phyloP scores from a whole-genome alignment of 192 early-diverging fungal species.

The Coemansia sp. region DNA sequence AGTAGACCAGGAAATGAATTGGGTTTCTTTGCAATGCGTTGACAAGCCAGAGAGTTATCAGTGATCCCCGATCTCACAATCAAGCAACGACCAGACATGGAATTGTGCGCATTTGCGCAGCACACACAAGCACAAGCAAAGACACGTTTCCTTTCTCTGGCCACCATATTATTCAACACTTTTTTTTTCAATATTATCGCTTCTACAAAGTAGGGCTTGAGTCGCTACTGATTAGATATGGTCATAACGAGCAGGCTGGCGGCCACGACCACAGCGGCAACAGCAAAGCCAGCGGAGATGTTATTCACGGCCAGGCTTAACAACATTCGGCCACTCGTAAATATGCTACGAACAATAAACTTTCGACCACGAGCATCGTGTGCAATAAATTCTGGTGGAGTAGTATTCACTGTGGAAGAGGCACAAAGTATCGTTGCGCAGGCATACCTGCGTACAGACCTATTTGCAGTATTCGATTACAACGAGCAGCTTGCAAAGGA shows the following conservation, averaged over 20 bases:
- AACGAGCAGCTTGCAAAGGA: conserved; percentile 18
- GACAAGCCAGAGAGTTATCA: background rate
- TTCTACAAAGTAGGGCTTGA: background rate
- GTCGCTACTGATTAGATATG: background rate
- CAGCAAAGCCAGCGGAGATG: conserved; percentile 4
- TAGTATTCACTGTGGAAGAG: conserved; percentile 50
- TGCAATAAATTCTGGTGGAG: conserved; percentile 34
- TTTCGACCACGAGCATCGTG: conserved; percentile 38
- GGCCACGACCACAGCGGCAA: background rate
- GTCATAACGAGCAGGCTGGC: conserved; percentile 4
- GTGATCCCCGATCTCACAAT: background rate
- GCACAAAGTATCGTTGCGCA: conserved; percentile 47
- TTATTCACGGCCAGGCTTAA: conserved; percentile 43
- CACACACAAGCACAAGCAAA: background rate
- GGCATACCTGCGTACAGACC: conserved; percentile 34
- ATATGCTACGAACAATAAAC: conserved; percentile 54
- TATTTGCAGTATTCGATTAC: conserved; percentile 38
- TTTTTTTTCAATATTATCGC: background rate
- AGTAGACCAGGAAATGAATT: background rate
- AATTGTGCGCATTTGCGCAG: background rate
- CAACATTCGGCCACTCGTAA: conserved; percentile 55
- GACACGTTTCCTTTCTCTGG: background rate
- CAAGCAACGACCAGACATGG: background rate
- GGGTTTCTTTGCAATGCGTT: background rate
- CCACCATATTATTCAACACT: background rate